A percentile compares a stretch with the other conserved stretches of the same genome.
Evolutionary conservation across 257 asterid genomes (phyloP).

Genomic region (Solanum paucissectum): DNA sequence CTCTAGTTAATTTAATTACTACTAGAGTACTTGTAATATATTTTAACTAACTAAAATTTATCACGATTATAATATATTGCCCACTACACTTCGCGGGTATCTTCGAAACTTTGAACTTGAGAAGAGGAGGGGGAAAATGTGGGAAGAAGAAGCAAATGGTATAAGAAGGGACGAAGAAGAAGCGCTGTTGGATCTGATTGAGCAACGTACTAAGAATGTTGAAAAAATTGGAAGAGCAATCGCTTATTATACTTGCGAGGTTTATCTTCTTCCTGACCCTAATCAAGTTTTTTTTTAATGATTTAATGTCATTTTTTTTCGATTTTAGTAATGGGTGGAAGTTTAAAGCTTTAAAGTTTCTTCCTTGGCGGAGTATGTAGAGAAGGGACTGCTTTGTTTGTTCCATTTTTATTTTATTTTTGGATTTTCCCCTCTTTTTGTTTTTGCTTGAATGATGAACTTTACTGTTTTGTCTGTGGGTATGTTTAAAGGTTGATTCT

Average conservation of each 20-base stretch:
- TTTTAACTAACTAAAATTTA: no score
- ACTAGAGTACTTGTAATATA: no score
- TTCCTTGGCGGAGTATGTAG: background rate
- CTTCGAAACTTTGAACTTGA: background rate
- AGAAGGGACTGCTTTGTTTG: background rate
- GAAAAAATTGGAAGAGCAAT: background rate
- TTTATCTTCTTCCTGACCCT: background rate
- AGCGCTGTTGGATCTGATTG: background rate
- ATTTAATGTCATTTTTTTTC: background rate
- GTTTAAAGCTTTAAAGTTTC: background rate
- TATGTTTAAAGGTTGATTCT: background rate
- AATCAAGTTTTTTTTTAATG: background rate
- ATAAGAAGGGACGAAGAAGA: conserved; percentile 12
- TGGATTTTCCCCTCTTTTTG: background rate
- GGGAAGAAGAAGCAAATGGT: background rate
- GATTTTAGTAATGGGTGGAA: background rate
- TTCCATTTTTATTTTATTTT: background rate
- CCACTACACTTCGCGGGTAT: background rate
- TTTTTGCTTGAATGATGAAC: background rate
- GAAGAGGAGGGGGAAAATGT: background rate
- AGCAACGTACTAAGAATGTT: conserved; percentile 8
- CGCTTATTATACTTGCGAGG: conserved; percentile 3
- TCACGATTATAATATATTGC: background rate
- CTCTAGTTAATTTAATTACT: background rate
- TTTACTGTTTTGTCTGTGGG: background rate